Evolutionary conservation across 192 early-diverging fungal species (phyloP).

Genomic region (Podila verticillata): DNA sequence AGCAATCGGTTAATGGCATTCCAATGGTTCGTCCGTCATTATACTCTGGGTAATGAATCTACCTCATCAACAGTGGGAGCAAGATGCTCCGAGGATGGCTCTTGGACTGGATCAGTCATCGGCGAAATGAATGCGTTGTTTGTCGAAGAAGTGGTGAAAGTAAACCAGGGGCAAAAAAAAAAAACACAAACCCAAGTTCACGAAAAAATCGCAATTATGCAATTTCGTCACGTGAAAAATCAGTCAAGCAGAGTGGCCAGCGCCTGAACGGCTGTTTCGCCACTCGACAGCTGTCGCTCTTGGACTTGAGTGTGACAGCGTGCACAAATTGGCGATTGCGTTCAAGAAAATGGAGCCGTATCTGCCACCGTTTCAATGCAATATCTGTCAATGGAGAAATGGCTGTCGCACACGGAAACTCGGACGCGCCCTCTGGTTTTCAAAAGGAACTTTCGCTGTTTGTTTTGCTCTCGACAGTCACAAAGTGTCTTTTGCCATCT

Average conservation of each 20-base stretch:
- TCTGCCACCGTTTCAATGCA: too few relatives aligned
- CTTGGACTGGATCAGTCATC: neutral
- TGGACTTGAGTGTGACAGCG: too few relatives aligned
- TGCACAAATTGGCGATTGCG: too few relatives aligned
- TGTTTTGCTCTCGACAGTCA: conserved; percentile 5
- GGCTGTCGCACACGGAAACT: too few relatives aligned
- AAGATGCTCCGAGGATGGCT: neutral
- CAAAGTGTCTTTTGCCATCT: too few relatives aligned
- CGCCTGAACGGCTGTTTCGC: conserved; percentile 1
- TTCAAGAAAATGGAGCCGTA: too few relatives aligned
- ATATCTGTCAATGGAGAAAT: too few relatives aligned
- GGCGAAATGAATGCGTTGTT: neutral
- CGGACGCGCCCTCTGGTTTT: too few relatives aligned
- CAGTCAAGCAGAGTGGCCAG: neutral
- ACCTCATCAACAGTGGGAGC: neutral
- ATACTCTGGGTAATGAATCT: neutral
- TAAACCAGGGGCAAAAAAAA: neutral
- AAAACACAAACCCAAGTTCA: neutral
- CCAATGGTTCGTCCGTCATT: too few relatives aligned
- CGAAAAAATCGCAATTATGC: conserved; percentile 3
- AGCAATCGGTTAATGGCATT: conserved; percentile 4
- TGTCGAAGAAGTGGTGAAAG: conserved; percentile 1
- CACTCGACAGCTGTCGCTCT: too few relatives aligned
- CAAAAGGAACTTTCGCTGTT: neutral
- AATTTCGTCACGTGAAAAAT: conserved; percentile 10